Conservation (phyloP, 2,329 filamentous ascomycete species). For the Fusarium falciforme region DNA sequence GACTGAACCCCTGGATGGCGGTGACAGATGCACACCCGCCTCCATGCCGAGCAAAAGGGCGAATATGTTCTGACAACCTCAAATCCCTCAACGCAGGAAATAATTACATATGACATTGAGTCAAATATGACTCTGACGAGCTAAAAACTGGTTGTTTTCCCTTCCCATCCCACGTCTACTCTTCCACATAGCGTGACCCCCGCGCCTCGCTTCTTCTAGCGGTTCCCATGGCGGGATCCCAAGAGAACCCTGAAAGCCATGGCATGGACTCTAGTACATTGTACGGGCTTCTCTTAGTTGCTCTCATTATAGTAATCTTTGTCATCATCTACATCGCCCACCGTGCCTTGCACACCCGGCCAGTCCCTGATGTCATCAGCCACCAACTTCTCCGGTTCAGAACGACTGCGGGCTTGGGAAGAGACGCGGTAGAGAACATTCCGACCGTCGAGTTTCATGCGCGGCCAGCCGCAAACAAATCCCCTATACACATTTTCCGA, state of each 20-base stretch:
- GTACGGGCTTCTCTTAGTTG: neutral
- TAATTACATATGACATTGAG: neutral
- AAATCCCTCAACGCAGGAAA: neutral
- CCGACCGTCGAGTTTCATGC: constrained; percentile 5
- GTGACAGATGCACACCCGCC: neutral
- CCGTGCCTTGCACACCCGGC: neutral
- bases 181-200: neutral
- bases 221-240: neutral
- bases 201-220: neutral
- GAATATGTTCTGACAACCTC: neutral
- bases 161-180: neutral
- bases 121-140: no score
- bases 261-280: neutral
- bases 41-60: neutral
- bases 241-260: neutral
- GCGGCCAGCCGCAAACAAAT: neutral
- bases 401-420: neutral
- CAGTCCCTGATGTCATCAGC: neutral
- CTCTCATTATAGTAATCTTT: neutral
- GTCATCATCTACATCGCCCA: constrained; percentile 6
- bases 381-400: constrained; percentile 2
- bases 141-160: neutral
- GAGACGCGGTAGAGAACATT: constrained; percentile 12
- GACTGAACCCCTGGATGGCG: neutral
- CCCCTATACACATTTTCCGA: neutral